These are phyloP conservation scores for Lycium ferocissimum DNA, from an alignment of 257 asterid genomes.

Conservation along the genomic window DNA sequence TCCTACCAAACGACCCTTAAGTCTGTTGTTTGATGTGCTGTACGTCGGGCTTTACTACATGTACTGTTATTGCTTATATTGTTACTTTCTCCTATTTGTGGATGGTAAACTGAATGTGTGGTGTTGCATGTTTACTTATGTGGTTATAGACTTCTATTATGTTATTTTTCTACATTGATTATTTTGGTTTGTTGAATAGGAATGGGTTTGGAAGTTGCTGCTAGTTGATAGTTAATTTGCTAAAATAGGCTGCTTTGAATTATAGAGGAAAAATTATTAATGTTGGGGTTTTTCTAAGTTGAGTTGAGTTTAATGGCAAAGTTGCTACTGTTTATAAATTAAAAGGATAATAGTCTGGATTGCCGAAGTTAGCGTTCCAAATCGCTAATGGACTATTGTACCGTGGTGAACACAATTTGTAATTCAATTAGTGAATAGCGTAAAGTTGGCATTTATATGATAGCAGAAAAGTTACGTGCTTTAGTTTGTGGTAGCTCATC, in stretches of 20 bases:
- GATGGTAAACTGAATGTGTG: not conserved
- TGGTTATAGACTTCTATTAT: not conserved
- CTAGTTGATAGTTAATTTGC: not conserved
- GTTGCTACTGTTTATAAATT: not conserved
- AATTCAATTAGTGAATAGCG: conserved; percentile 4
- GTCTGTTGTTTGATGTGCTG: not conserved
- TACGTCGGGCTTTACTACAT: not conserved
- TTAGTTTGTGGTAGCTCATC: not conserved
- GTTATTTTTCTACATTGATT: not conserved
- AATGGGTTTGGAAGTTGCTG: not conserved
- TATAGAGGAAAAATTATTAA: not conserved
- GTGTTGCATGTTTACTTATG: not conserved
- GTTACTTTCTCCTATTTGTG: not conserved
- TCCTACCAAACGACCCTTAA: too few relatives aligned
- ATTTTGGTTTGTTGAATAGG: conserved; percentile 8
- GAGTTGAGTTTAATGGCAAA: conserved; percentile 22
- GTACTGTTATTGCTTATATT: conserved; percentile 12
- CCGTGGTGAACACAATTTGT: not conserved
- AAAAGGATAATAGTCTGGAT: not conserved
- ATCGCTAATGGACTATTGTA: not conserved
- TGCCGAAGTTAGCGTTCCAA: not conserved
- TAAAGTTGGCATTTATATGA: not conserved
- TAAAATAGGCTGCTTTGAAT: not conserved
- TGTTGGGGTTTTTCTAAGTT: not conserved
- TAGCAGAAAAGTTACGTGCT: not conserved